phyloP scores from a whole-genome alignment of 176 grass and related monocot genomes.

The Phoenix roebelenii region DNA sequence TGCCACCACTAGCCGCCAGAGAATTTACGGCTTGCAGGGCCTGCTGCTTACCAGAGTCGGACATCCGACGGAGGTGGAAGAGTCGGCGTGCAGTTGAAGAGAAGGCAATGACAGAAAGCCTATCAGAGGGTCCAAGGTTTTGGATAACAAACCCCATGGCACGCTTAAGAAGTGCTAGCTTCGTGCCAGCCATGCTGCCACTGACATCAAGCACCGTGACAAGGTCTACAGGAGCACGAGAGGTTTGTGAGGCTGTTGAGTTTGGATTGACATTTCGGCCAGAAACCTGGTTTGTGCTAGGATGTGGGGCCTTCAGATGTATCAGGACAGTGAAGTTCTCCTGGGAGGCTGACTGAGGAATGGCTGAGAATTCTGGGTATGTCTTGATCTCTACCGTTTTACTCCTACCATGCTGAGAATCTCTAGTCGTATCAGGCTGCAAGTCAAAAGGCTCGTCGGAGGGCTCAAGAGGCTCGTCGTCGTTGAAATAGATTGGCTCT shows the following conservation, averaged over 20 bases:
- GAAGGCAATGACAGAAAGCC: slow-evolving; percentile 12
- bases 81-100: slow-evolving; percentile 3
- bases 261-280: neutral
- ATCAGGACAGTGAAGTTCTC: slow-evolving; percentile 9
- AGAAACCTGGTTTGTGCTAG: neutral
- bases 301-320: slow-evolving; percentile 14
- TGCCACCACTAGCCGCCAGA: slow-evolving; percentile 2
- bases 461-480: slow-evolving; percentile 11
- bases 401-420: neutral
- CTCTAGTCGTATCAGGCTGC: neutral
- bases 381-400: slow-evolving; percentile 2
- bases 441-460: slow-evolving; percentile 7
- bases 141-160: slow-evolving; percentile 14
- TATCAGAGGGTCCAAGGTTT: slow-evolving; percentile 15
- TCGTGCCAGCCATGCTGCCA: slow-evolving; percentile 11
- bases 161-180: slow-evolving; percentile 16
- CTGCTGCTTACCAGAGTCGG: slow-evolving; percentile 2
- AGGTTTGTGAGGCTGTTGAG: neutral
- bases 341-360: slow-evolving; percentile 2
- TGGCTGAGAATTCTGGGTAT: slow-evolving; percentile 7
- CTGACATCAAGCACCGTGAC: slow-evolving; percentile 13
- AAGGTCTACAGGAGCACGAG: slow-evolving; percentile 7
- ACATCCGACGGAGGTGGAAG: slow-evolving; percentile 7
- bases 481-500: slow-evolving; percentile 2
- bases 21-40: slow-evolving; percentile 11